These are phyloP conservation scores for Mycosarcoma mackinlayi DNA, from an alignment of 1,284 basidiomycete species.

Conservation along the genomic window DNA sequence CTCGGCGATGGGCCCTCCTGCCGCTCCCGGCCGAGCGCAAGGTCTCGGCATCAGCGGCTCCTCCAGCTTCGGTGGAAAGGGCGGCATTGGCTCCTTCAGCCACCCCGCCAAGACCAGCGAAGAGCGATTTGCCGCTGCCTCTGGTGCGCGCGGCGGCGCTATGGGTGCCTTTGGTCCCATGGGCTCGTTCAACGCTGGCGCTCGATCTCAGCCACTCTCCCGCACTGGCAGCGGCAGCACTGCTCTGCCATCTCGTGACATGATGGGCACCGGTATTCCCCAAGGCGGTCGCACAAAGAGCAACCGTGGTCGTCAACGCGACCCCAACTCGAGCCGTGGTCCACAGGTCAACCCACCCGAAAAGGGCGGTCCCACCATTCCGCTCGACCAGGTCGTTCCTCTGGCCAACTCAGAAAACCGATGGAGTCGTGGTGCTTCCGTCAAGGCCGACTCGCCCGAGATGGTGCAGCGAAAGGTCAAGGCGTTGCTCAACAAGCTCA, in stretches of 20 bases:
- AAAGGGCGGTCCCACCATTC: slow-evolving; percentile 70
- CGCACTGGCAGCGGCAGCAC: slow-evolving; percentile 65
- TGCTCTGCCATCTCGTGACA: slow-evolving; percentile 65
- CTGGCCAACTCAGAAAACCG: slow-evolving; percentile 82
- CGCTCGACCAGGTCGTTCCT: slow-evolving; percentile 74
- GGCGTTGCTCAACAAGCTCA: slow-evolving; percentile 91
- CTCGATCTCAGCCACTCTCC: slow-evolving; percentile 64
- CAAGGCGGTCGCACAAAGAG: slow-evolving; percentile 62
- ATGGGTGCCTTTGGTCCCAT: slow-evolving; percentile 64
- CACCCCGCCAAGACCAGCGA: slow-evolving; percentile 66
- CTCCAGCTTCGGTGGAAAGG: slow-evolving; percentile 59
- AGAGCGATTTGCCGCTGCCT: slow-evolving; percentile 65
- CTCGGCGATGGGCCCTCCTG: slow-evolving; percentile 60
- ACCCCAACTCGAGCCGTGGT: slow-evolving; percentile 56
- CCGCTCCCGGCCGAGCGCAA: slow-evolving; percentile 52
- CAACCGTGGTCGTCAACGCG: slow-evolving; percentile 65
- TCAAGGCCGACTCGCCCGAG: slow-evolving; percentile 77
- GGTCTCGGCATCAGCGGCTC: slow-evolving; percentile 61
- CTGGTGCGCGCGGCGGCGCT: slow-evolving; percentile 39
- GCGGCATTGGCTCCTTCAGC: slow-evolving; percentile 56
- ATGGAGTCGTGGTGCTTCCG: slow-evolving; percentile 72
- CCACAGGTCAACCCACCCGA: slow-evolving; percentile 67
- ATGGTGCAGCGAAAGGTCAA: slow-evolving; percentile 94
- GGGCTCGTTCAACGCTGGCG: slow-evolving; percentile 63
- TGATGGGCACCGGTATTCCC: slow-evolving; percentile 66